These are phyloP conservation scores for Termitomyces sp. DNA, from an alignment of 768 basidiomycete species.

Conservation along the genomic window DNA sequence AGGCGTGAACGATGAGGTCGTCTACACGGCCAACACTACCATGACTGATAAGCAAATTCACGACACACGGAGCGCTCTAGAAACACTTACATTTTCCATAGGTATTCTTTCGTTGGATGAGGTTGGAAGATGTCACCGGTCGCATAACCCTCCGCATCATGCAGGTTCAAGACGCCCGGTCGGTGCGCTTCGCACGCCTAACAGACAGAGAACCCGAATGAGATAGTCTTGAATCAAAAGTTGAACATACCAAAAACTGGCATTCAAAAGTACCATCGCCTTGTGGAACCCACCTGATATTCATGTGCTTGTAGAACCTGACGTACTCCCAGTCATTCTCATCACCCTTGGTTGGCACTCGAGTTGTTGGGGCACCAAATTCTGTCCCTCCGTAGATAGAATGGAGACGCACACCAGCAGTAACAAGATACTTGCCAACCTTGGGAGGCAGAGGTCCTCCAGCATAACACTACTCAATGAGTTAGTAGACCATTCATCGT, in stretches of 20 bases:
- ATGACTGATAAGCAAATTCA: no score
- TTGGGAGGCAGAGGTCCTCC: constrained; percentile 28
- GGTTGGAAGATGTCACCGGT: constrained; percentile 32
- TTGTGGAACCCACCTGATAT: constrained; percentile 28
- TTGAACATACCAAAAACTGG: no score
- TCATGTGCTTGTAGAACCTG: constrained; percentile 19
- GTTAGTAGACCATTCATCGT: background rate
- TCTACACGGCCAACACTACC: constrained; percentile 33
- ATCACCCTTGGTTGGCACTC: constrained; percentile 14
- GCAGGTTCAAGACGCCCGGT: constrained; percentile 27
- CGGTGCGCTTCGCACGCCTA: constrained; percentile 23
- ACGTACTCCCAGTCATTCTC: constrained; percentile 27
- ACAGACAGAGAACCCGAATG: background rate
- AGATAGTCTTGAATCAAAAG: no score
- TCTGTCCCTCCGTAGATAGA: constrained; percentile 27
- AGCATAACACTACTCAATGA: constrained; percentile 16
- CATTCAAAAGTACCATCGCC: no score
- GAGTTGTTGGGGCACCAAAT: constrained; percentile 16
- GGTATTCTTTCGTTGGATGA: constrained; percentile 32
- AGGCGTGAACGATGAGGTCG: constrained; percentile 31
- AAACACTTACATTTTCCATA: constrained; percentile 29
- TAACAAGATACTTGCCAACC: constrained; percentile 23
- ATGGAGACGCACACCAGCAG: constrained; percentile 24
- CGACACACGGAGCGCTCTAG: no score
- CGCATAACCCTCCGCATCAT: constrained; percentile 29